A percentile compares a stretch with the other conserved stretches of the same genome.
phyloP scores from a whole-genome alignment of 805 yeast species.

The Cephaloascus albidus region DNA sequence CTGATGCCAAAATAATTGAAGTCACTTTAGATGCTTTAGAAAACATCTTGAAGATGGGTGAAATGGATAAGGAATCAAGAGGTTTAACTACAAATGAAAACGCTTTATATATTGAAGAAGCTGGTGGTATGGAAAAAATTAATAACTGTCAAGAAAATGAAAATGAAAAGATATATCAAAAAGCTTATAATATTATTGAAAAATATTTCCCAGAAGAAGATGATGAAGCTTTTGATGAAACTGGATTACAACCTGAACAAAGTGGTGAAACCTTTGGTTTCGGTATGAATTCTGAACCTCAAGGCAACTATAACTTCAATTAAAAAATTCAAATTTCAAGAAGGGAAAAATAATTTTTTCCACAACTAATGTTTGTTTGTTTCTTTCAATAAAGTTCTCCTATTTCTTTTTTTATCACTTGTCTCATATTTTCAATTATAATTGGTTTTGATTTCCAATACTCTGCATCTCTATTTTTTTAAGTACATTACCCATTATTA shows the following conservation, averaged over 20 bases:
- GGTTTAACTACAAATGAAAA: conserved; percentile 70
- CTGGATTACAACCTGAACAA: conserved; percentile 64
- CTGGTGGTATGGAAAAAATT: conserved; percentile 97
- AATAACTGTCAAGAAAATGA: conserved; percentile 86
- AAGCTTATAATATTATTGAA: conserved; percentile 84
- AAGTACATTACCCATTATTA: not conserved
- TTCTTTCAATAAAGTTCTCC: not conserved
- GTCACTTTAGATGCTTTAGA: conserved; percentile 93
- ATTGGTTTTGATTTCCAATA: not conserved
- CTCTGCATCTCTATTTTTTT: not conserved
- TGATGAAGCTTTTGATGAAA: conserved; percentile 55
- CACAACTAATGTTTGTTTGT: not conserved
- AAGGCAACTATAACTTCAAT: conserved; percentile 41
- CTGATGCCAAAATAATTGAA: conserved; percentile 87
- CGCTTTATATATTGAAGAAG: conserved; percentile 91
- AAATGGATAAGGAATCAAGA: conserved; percentile 73
- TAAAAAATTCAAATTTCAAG: not conserved
- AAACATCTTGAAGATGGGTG: conserved; percentile 91
- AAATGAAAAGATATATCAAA: conserved; percentile 86
- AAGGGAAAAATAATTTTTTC: too few relatives aligned
- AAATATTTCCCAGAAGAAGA: conserved; percentile 86
- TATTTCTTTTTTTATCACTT: not conserved
- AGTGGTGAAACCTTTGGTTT: conserved; percentile 84
- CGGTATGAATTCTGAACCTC: conserved; percentile 56
- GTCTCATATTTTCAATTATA: not conserved